Conservation (phyloP, 192 early-diverging fungal genomes). For the Gonapodya prolifera region DNA sequence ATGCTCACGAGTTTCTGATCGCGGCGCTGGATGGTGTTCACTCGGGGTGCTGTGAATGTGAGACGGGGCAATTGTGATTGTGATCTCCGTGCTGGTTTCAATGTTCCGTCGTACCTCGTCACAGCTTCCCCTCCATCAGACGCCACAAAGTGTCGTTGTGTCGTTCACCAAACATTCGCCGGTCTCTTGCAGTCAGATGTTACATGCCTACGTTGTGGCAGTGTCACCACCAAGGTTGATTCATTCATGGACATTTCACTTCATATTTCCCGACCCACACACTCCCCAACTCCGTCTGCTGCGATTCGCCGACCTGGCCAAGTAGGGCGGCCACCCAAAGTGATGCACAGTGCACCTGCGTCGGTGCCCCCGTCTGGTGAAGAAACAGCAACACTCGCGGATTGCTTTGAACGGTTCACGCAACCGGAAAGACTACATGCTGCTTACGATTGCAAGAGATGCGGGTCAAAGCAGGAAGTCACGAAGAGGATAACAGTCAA, state of each 20-base stretch:
- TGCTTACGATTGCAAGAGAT: conserved; percentile 58
- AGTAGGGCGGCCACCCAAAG: conserved; percentile 8
- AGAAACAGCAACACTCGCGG: conserved; percentile 17
- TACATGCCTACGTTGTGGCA: conserved; percentile 59
- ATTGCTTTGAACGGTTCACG: conserved; percentile 51
- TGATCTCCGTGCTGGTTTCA: not conserved
- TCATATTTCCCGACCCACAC: conserved; percentile 41
- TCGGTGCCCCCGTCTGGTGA: not conserved
- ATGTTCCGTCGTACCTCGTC: not conserved
- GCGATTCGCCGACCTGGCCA: not conserved
- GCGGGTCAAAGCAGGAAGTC: conserved; percentile 49
- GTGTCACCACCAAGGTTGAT: conserved; percentile 66
- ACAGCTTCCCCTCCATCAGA: not conserved
- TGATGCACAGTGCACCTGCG: not conserved
- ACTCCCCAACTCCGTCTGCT: not conserved
- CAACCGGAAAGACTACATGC: conserved; percentile 61
- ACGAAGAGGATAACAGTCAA: conserved; percentile 84
- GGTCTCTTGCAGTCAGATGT: conserved; percentile 85
- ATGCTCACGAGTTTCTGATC: conserved; percentile 96
- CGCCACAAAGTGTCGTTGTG: conserved; percentile 51
- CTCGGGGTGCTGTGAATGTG: conserved; percentile 36
- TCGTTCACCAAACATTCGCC: conserved; percentile 81
- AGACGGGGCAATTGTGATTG: too few relatives aligned
- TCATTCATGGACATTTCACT: conserved; percentile 86
- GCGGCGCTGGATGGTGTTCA: conserved; percentile 80